These are phyloP conservation scores for Salvia sclarea DNA, from an alignment of 305 asterid species.

Conservation along the genomic window DNA sequence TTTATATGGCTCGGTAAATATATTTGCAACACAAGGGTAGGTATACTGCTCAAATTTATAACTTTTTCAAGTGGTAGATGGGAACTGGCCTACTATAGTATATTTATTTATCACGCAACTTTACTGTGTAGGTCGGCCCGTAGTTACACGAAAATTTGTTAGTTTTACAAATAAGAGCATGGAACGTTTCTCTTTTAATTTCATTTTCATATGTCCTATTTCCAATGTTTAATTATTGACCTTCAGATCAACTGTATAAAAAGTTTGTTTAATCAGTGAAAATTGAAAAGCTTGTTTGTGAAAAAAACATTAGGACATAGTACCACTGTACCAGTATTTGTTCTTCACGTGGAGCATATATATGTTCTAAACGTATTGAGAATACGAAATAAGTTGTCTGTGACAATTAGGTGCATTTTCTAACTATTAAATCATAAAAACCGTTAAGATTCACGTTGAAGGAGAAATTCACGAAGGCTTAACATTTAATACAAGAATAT, in stretches of 20 bases:
- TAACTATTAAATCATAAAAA: neutral
- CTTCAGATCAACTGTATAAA: neutral
- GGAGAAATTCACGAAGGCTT: constrained; percentile 8
- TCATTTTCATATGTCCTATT: neutral
- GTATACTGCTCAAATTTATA: constrained; percentile 10
- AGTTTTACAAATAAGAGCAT: neutral
- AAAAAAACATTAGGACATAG: no score
- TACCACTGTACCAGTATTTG: neutral
- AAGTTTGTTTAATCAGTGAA: neutral
- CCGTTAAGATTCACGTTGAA: neutral
- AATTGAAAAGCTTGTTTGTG: neutral
- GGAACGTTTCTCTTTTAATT: neutral
- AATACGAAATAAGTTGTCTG: neutral
- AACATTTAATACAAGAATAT: neutral
- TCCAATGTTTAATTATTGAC: neutral
- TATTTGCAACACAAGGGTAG: neutral
- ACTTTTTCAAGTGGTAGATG: neutral
- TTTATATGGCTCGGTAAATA: constrained; percentile 17
- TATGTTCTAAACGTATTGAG: neutral
- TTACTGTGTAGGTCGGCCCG: constrained; percentile 20
- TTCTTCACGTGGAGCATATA: neutral
- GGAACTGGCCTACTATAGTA: neutral
- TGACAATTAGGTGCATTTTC: neutral
- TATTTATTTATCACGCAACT: neutral
- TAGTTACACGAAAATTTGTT: constrained; percentile 6